Conservation (phyloP, 805 yeast genomes). For the Candida ulmi region DNA sequence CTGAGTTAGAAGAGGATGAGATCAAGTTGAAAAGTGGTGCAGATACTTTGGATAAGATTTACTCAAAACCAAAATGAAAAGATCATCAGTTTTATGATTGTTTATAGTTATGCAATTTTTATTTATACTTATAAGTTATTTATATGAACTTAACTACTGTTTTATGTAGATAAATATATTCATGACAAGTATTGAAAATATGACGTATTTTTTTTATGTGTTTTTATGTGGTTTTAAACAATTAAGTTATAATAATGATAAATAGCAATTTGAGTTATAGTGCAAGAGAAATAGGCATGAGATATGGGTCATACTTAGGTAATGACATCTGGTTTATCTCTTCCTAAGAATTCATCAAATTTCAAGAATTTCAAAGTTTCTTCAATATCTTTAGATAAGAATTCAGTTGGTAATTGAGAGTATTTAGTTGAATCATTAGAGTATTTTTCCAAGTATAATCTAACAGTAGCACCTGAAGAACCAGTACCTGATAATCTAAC, state of each 20-base stretch:
- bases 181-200: too few relatives aligned
- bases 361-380: conserved; percentile 63
- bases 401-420: conserved; percentile 55
- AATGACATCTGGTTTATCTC: conserved; percentile 82
- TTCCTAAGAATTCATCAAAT: conserved; percentile 70
- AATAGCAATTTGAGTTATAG: too few relatives aligned
- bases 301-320: conserved; percentile 38
- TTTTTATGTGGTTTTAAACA: too few relatives aligned
- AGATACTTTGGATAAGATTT: conserved; percentile 1
- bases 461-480: conserved; percentile 94
- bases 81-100: too few relatives aligned
- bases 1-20: conserved; percentile 2
- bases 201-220: too few relatives aligned
- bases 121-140: too few relatives aligned
- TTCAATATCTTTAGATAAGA: conserved; percentile 54
- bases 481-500: conserved; percentile 96
- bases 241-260: too few relatives aligned
- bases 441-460: conserved; percentile 86
- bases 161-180: too few relatives aligned
- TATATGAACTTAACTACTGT: too few relatives aligned
- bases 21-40: conserved; percentile 1
- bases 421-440: conserved; percentile 51
- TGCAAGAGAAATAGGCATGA: too few relatives aligned
- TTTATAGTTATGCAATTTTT: too few relatives aligned
- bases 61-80: conserved; percentile 2